These are phyloP conservation scores for Eucalyptus tenuipes DNA, from an alignment of 345 rosid species.

Conservation along the genomic window DNA sequence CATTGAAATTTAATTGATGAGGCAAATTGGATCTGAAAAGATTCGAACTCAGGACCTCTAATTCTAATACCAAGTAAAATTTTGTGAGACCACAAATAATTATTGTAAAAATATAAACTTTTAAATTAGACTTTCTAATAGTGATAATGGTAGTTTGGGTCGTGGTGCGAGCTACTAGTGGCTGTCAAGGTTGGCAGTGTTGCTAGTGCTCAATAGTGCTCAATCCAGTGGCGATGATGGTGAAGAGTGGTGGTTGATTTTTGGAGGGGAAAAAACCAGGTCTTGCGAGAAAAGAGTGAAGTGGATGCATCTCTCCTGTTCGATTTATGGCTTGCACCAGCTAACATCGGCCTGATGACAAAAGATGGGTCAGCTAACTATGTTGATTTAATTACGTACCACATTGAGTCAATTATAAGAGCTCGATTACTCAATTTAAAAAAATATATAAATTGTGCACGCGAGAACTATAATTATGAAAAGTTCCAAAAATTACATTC, in stretches of 20 bases:
- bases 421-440: neutral
- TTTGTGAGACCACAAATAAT: too few species aligned
- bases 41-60: rapidly evolving
- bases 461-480: neutral
- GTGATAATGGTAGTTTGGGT: neutral
- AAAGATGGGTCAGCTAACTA: neutral
- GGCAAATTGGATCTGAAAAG: too few species aligned
- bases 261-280: neutral
- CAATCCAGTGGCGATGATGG: neutral
- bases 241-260: neutral
- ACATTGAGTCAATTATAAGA: neutral
- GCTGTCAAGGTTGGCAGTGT: neutral
- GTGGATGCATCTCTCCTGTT: neutral
- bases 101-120: too few species aligned
- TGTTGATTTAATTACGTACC: neutral
- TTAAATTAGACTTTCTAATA: too few species aligned
- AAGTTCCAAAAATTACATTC: neutral
- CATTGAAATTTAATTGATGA: too few species aligned
- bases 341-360: neutral
- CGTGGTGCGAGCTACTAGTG: neutral
- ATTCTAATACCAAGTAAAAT: too few species aligned
- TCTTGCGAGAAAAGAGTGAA: neutral
- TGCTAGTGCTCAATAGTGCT: neutral
- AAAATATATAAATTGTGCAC: neutral
- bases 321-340: neutral